Base-by-base conservation (phyloP, 495 filamentous ascomycete genomes). In the Hypoxylon cercidicola region DNA sequence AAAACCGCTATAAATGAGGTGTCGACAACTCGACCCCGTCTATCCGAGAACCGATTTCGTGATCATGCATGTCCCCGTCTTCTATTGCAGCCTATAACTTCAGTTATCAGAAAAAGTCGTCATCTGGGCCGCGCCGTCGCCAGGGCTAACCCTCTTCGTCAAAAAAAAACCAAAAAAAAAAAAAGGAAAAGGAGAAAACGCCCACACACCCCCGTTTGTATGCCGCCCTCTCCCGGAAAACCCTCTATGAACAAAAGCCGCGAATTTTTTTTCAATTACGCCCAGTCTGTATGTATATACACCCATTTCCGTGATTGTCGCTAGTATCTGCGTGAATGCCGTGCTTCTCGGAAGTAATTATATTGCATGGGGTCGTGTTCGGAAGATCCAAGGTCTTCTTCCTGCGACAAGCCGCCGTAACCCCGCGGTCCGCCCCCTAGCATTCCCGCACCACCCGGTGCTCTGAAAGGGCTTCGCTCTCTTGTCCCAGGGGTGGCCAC, bases 391-490 rank as follows among this genome's bases (percentile, higher is more conserved):
- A 55, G 34, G 30, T 75, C 71, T 32, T 75, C 74, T 13, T 69
- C 66, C 58, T 86, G 84, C 6, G 84, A 81, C 32, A 86, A 55
- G 15, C 75, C 75, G 10, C 81, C 81, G 62, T 86, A 86, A 7
- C 84, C 83, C 37, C 77, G 69, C 12, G 82, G 81, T 8, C 82
- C 82, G 25, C 81, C 81, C 30, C 82, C 82, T 11, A 84, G 67
- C 70, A 80, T 80, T 20, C 75, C 77, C 15, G 70, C 73, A 25
- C 73, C 72, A 13, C 72, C 73, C 12, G 76, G 71, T 50, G 69
- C 51, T 46, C 73, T 58, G 3, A 59, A 20, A 3, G 52, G 41
- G 37, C 74, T 75, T 18, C 67, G 75, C 2, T 79, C 78, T 43
- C 76, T 67, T 2, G 71, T 54, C 15, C 52, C 62, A 8, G 66